Evolutionary conservation across 73 alveolate species (phyloP).

Genomic region (Stentor roeselii): DNA sequence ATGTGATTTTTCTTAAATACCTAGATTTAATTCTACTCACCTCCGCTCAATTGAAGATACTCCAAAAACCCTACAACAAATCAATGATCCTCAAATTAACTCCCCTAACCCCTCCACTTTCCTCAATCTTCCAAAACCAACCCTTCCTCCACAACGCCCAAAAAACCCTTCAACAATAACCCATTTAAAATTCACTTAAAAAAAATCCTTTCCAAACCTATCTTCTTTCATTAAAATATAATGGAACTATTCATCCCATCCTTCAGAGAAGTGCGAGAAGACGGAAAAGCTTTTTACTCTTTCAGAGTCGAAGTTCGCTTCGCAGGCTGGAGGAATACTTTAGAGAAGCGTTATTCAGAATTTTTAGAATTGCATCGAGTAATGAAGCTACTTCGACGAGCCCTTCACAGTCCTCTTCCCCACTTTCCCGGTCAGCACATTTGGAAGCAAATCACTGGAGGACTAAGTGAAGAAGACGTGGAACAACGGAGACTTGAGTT

Average conservation of each 20-base stretch:
- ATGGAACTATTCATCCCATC: conserved; percentile 19
- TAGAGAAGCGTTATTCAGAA: conserved; percentile 26
- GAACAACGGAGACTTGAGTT: background rate
- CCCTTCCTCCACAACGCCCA: too few species aligned
- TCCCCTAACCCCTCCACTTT: too few species aligned
- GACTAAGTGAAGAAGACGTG: conserved; percentile 2
- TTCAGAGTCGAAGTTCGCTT: background rate
- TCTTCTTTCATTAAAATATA: background rate
- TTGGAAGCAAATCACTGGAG: conserved; percentile 1
- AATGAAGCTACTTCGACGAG: conserved; percentile 21
- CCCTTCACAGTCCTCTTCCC: background rate
- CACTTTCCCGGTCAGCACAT: conserved; percentile 27
- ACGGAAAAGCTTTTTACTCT: background rate
- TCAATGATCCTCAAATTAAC: too few species aligned
- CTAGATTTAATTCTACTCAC: too few species aligned
- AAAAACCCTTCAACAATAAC: background rate
- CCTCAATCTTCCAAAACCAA: too few species aligned
- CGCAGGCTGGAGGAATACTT: conserved; percentile 19
- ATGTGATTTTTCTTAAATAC: too few species aligned
- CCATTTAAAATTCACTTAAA: background rate
- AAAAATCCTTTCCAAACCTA: background rate
- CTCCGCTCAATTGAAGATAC: too few species aligned
- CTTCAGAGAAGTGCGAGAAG: conserved; percentile 14
- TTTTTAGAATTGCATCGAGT: conserved; percentile 20
- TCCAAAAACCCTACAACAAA: too few species aligned